phyloP scores from a whole-genome alignment of 176 grass and related monocot genomes.

The Sorghum bicolor region Sorghum_bicolor_NCBIv3 NC_012870.2:67864001-67864500 shows the following conservation, averaged over 20 bases:
- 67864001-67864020: too few species aligned
- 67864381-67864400: not conserved
- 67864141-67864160: too few species aligned
- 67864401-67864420: not conserved
- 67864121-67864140: too few species aligned
- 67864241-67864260: not conserved
- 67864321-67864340: not conserved
- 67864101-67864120: too few species aligned
- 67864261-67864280: not conserved
- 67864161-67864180: too few species aligned
- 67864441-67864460: not conserved
- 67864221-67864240: not conserved
- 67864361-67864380: not conserved
- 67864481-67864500: not conserved
- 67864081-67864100: too few species aligned
- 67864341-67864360: not conserved
- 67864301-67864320: constrained; percentile 2
- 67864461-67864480: not conserved
- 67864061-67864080: too few species aligned
- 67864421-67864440: not conserved
- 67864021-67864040: too few species aligned
- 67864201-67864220: not conserved
- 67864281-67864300: not conserved
- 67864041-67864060: too few species aligned
- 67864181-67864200: constrained; percentile 18